These are phyloP conservation scores for Hypomyces perniciosus DNA, from an alignment of 2,329 filamentous ascomycete genomes.

Conservation along the genomic window DNA sequence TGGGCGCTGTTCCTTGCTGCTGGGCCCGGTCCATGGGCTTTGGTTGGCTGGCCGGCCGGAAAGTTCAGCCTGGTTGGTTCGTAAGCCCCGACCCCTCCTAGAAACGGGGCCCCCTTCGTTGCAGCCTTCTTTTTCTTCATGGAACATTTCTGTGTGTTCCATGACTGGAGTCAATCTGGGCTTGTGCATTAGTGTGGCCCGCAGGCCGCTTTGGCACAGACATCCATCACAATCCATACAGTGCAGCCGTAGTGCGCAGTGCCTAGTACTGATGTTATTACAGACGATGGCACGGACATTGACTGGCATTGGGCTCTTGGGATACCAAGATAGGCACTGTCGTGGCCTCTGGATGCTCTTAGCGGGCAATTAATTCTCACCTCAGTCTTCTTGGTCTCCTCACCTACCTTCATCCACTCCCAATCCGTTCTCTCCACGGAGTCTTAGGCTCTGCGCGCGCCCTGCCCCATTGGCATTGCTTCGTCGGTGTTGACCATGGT, in stretches of 20 bases:
- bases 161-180: constrained; percentile 9
- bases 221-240: too few species aligned
- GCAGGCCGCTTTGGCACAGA: not conserved
- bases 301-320: too few species aligned
- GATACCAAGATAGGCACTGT: too few species aligned
- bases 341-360: too few species aligned
- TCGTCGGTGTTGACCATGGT: not conserved
- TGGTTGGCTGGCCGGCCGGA: constrained; percentile 3
- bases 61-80: not conserved
- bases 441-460: not conserved
- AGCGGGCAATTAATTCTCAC: too few species aligned
- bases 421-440: not conserved
- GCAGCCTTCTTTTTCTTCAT: constrained; percentile 14
- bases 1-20: not conserved
- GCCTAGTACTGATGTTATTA: not conserved
- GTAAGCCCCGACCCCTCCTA: not conserved
- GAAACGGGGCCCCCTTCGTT: constrained; percentile 4
- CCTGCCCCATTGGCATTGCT: constrained; percentile 1
- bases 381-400: not conserved
- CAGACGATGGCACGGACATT: not conserved
- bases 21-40: not conserved
- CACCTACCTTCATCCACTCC: constrained; percentile 2
- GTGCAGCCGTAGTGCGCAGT: too few species aligned
- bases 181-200: constrained; percentile 8
- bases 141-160: constrained; percentile 9